Evolutionary conservation across 116 monocot species (phyloP), one percentile per base, ranked within the genome.

Genomic region (Iris pallida): DNA sequence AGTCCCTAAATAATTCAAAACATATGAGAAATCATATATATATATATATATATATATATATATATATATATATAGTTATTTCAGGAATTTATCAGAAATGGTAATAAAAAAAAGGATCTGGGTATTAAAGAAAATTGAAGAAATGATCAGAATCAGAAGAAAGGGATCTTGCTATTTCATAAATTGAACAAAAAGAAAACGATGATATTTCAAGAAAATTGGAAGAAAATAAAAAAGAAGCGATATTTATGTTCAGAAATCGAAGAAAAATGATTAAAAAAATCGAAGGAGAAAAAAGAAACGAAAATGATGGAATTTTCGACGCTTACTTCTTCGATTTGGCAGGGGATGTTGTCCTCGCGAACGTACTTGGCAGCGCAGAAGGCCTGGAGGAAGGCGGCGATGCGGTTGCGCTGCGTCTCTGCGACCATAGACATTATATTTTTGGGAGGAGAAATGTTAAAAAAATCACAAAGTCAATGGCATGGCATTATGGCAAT

Each of bases 331-430:
- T 86, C 75, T 51, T 82, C 85, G 68, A 91, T 91, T 68, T 75
- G 55, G 82, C 85, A 88, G 3, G 85, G 85, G 49, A 71, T 11
- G n/a, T 79, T 82, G 53, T 91, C 91, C 18, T 79, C 80, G 20
- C 71, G 77, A 18, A 65, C 67, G 61, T 82, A 82, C 58, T 81
- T 75, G 4, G 77, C 75, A 2, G 83, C 84, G 57, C 47, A 80
- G 44, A 87, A 44, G 20, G 77, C 70, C 61, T 82, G 79, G 44
- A 82, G 44, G 55, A 17, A 64, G 10, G 71, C 66, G 0, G 59
- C 54, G 6, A 86, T 64, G 51, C 47, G 61, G 65, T 72, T 68
- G 43, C 63, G 51, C 7, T 70, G 57, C 4, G 60, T 4, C 10
- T 76, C 75, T n/a, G 59, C 46, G 42, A 5, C 40, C 5, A 12